These are phyloP conservation scores for Trametes meyenii DNA, from an alignment of 768 basidiomycete species.

Conservation along the genomic window DNA sequence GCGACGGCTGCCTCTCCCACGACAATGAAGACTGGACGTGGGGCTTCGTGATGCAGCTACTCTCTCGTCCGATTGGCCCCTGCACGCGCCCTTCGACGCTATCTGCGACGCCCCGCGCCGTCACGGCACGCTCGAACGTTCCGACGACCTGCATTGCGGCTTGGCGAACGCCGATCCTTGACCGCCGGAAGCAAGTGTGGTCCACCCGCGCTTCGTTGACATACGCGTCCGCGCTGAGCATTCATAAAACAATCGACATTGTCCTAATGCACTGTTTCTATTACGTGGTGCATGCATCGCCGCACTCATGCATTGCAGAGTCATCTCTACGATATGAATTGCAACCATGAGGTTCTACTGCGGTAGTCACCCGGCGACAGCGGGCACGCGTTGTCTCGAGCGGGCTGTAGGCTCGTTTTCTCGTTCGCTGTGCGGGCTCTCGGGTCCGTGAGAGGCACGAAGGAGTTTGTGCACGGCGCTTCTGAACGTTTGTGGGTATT, in stretches of 20 bases:
- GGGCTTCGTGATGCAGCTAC: conserved; percentile 20
- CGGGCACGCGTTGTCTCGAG: no score
- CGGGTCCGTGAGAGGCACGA: conserved; percentile 9
- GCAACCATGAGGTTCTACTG: no score
- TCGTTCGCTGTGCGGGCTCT: not conserved
- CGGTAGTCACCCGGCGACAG: no score
- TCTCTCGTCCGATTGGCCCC: conserved; percentile 26
- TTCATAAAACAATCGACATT: not conserved
- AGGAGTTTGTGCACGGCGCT: not conserved
- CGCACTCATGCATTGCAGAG: no score
- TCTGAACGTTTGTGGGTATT: not conserved
- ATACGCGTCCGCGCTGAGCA: not conserved
- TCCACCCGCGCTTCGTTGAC: not conserved
- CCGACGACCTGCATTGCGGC: not conserved
- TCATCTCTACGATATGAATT: no score
- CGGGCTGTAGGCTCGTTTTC: not conserved
- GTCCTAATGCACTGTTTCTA: not conserved
- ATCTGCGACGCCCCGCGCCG: conserved; percentile 6
- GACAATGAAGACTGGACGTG: conserved; percentile 18
- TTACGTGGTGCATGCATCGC: no score
- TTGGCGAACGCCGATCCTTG: conserved; percentile 16
- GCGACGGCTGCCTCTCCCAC: conserved; percentile 15
- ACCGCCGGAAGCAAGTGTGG: conserved; percentile 1
- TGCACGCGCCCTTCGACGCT: conserved; percentile 13
- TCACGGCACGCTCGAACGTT: conserved; percentile 18